phyloP scores from a whole-genome alignment of 2,329 filamentous ascomycete species.

The Ophiostoma australiae region DNA sequence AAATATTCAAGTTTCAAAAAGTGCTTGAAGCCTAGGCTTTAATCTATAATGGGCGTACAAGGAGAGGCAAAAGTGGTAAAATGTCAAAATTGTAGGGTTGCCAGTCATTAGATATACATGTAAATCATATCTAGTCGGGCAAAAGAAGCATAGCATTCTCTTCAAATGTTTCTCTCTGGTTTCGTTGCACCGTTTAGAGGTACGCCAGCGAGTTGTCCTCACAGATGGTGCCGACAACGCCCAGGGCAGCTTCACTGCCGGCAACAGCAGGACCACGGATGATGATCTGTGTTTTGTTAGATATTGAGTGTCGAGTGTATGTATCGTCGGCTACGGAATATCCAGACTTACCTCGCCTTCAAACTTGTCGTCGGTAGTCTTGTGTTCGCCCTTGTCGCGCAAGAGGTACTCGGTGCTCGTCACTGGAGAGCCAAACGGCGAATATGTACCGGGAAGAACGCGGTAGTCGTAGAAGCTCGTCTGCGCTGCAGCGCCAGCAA shows the following conservation, averaged over 20 bases:
- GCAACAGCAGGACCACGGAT: conserved; percentile 70
- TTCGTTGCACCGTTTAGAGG: conserved; percentile 32
- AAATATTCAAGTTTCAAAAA: neutral
- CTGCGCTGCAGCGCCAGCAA: conserved; percentile 87
- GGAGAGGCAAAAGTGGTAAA: neutral
- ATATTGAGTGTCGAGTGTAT: conserved; percentile 18
- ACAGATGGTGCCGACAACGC: conserved; percentile 59
- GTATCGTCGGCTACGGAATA: neutral
- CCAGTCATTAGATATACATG: neutral
- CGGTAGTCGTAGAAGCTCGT: conserved; percentile 50
- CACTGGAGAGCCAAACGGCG: conserved; percentile 78
- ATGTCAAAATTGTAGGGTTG: neutral
- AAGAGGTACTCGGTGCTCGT: conserved; percentile 75
- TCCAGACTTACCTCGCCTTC: conserved; percentile 56
- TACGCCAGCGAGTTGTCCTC: conserved; percentile 69
- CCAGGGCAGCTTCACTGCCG: conserved; percentile 59
- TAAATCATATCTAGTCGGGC: neutral
- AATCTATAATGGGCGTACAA: neutral
- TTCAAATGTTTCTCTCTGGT: neutral
- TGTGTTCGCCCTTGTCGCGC: conserved; percentile 54
- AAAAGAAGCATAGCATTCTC: neutral
- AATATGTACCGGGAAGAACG: conserved; percentile 39
- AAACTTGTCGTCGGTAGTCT: conserved; percentile 58
- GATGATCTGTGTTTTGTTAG: conserved; percentile 49
- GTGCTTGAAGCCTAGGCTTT: neutral